Conservation (phyloP, 176 grass and related monocot species). For the Zoysia japonica region DNA sequence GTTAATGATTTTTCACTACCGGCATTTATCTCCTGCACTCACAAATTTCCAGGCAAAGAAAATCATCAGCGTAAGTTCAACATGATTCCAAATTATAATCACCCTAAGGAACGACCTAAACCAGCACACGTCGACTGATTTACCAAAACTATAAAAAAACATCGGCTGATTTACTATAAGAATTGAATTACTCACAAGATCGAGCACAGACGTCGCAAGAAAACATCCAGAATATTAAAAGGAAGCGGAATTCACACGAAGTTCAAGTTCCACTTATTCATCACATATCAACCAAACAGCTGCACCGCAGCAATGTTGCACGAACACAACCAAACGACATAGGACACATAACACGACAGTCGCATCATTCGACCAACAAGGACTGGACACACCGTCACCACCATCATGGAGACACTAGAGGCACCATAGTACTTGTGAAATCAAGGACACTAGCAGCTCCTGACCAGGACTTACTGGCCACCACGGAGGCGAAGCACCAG, state of each 20-base stretch:
- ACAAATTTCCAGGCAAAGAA: too few relatives aligned
- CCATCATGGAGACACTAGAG: not conserved
- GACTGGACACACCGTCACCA: not conserved
- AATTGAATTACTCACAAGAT: too few relatives aligned
- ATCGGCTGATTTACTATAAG: too few relatives aligned
- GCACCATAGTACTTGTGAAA: slow-evolving; percentile 14
- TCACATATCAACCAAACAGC: not conserved
- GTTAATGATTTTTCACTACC: too few relatives aligned
- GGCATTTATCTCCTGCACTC: too few relatives aligned
- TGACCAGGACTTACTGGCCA: slow-evolving; percentile 29
- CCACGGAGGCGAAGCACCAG: slow-evolving; percentile 67
- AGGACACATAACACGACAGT: not conserved
- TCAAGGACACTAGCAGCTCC: not conserved
- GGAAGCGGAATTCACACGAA: not conserved
- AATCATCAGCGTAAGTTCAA: too few relatives aligned
- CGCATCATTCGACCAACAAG: not conserved
- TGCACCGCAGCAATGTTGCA: slow-evolving; percentile 12
- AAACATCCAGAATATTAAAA: not conserved
- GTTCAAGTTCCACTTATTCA: slow-evolving; percentile 38
- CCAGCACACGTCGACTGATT: too few relatives aligned
- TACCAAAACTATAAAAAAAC: too few relatives aligned
- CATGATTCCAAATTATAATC: too few relatives aligned
- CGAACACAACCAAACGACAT: slow-evolving; percentile 7
- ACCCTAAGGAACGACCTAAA: too few relatives aligned
- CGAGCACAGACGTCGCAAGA: too few relatives aligned